Percentiles rank a stretch among this genome's conserved stretches.
Evolutionary conservation across 2,329 filamentous ascomycete genomes (phyloP).

Genomic region (Fusarium agapanthi): DNA sequence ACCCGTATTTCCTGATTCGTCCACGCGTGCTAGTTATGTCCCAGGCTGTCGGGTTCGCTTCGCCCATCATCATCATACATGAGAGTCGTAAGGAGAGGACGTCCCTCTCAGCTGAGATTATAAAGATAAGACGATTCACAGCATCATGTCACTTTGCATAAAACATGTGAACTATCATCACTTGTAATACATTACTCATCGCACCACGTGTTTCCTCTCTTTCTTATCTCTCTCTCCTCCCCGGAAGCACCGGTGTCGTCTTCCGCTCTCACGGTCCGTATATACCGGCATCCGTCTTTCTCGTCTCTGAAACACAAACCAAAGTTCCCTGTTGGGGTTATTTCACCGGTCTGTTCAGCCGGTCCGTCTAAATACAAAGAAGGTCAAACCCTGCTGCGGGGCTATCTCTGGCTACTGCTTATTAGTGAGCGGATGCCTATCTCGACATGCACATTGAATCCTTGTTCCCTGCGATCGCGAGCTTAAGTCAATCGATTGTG

Average conservation of each 20-base stretch:
- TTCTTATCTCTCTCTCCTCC: not conserved
- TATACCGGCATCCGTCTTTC: constrained; percentile 27
- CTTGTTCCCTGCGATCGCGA: constrained; percentile 29
- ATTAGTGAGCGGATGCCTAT: constrained; percentile 13
- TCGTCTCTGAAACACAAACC: constrained; percentile 1
- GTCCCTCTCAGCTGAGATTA: not conserved
- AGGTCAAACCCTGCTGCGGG: not conserved
- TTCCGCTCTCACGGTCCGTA: constrained; percentile 40
- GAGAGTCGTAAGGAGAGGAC: not conserved
- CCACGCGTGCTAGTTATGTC: not conserved
- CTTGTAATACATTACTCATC: not conserved
- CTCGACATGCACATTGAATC: constrained; percentile 4
- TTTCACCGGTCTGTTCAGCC: constrained; percentile 16
- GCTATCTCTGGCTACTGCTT: not conserved
- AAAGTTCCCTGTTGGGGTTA: not conserved
- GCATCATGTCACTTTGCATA: not conserved
- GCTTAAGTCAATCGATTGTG: not conserved
- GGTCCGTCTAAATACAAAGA: constrained; percentile 11
- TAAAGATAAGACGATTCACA: constrained; percentile 1
- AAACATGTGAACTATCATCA: not conserved
- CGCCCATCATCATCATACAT: not conserved
- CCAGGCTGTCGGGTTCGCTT: constrained; percentile 23
- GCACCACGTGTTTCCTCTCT: not conserved
- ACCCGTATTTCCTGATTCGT: constrained; percentile 26
- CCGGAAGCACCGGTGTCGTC: not conserved